Conservation (phyloP, 164 flowering plant species). For the Stephania cephalantha region DNA sequence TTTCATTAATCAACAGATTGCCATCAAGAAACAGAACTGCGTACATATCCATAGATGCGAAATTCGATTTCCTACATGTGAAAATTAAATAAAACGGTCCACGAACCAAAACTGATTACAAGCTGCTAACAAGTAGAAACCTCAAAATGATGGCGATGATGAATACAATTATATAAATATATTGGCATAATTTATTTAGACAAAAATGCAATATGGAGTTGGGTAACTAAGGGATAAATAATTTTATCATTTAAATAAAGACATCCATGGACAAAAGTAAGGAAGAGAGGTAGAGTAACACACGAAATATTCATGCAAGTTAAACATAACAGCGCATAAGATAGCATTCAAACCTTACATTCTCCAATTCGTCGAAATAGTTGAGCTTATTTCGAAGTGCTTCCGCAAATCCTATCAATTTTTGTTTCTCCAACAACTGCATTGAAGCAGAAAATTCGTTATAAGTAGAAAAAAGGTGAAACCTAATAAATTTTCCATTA, state of each 20-base stretch:
- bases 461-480: background rate
- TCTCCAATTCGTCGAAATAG: constrained; percentile 98
- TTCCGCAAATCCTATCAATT: constrained; percentile 84
- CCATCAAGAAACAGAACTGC: too few relatives aligned
- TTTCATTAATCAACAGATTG: too few relatives aligned
- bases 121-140: too few relatives aligned
- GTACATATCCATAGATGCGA: too few relatives aligned
- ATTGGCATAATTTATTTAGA: too few relatives aligned
- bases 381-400: constrained; percentile 89
- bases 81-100: too few relatives aligned
- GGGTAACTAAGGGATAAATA: background rate
- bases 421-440: constrained; percentile 87
- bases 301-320: background rate
- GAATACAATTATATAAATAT: too few relatives aligned
- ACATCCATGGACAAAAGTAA: background rate
- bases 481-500: background rate
- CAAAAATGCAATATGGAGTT: background rate
- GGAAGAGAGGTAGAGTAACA: background rate
- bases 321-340: constrained; percentile 16
- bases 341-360: constrained; percentile 71
- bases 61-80: too few relatives aligned
- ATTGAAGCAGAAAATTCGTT: constrained; percentile 14
- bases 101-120: too few relatives aligned
- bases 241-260: too few relatives aligned
- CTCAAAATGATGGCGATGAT: too few relatives aligned